Evolutionary conservation across 2,329 filamentous ascomycete genomes (phyloP), one percentile per base, ranked within the genome.

Genomic region (Aspergillus carbonarius): DNA sequence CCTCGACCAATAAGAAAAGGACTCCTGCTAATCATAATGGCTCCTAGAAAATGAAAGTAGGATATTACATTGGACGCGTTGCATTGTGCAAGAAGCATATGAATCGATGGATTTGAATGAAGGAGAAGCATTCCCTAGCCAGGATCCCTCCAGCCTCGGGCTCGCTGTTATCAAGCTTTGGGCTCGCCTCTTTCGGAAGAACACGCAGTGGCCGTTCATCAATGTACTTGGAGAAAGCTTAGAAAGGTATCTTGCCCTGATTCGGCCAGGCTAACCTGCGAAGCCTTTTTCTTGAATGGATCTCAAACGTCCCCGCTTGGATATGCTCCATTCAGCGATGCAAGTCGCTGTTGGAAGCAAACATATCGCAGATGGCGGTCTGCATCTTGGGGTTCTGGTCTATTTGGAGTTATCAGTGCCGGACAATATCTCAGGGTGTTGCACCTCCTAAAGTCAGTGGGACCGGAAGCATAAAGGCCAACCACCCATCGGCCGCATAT

Each of bases 171-270:
- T 73, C 2, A 68, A 66, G 37, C 34, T 73, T 2, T 73, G 71
- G 71, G 66, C 70, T 18, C 66, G 70, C 18, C 59, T 73, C 4
- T 73, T 73, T 54, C 63, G 66, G 10, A 66, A 64, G 3, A 73
- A 73, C 50, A 72, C 69, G 1, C 70, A 73, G 39, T 73, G 71
- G 71, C 68, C 68, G 0, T 72, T 73, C 50, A 72, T 73, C 23
- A 73, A 73, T 57, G 59, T 67, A 1, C 62, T 73, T 42, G 71
- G 71, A 8, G 61, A 70, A 23, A 72, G 71, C 32, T 57, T 73
- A 57, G 68, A 72, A 37, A 61, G 59, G 53, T 73, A 72, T 53
- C 59, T 70, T 58, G 48, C 60, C 20, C 66, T 71, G 61, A 63
- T 72, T 20, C 60, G 32, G 32, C 42, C 58, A 20, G 58, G 49